Conservation (phyloP, 2,329 filamentous ascomycete genomes). For the Pestalotiopsis sp. region DNA sequence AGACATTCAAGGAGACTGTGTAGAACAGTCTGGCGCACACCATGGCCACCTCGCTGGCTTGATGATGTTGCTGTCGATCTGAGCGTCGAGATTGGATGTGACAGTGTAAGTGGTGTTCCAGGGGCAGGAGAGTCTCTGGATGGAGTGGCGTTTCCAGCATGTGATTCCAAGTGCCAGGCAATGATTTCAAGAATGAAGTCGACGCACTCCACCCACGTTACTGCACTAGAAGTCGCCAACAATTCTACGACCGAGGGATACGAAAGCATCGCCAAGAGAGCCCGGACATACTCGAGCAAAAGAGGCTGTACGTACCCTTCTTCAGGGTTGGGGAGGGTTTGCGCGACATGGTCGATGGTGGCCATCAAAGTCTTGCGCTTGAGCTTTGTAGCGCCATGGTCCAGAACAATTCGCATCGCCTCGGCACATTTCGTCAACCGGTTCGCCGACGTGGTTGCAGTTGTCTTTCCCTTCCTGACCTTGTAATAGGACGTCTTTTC, state of each 20-base stretch:
- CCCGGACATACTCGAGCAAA: conserved; percentile 76
- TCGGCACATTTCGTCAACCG: conserved; percentile 71
- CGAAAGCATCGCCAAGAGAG: conserved; percentile 69
- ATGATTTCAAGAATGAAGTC: conserved; percentile 73
- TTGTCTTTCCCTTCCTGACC: conserved; percentile 43
- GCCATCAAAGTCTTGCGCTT: conserved; percentile 77
- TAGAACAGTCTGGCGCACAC: conserved; percentile 36
- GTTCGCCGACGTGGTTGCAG: conserved; percentile 49
- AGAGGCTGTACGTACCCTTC: conserved; percentile 70
- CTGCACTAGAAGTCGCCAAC: conserved; percentile 56
- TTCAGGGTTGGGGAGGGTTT: conserved; percentile 66
- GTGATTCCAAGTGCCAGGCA: conserved; percentile 47
- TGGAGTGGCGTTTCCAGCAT: conserved; percentile 35
- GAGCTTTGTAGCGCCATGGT: conserved; percentile 68
- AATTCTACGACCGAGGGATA: conserved; percentile 80
- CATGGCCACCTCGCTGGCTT: conserved; percentile 20
- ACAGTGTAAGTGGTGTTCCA: conserved; percentile 30
- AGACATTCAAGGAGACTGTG: conserved; percentile 67
- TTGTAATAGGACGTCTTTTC: conserved; percentile 69
- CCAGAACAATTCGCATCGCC: conserved; percentile 71
- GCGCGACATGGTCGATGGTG: conserved; percentile 78
- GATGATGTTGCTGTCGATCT: conserved; percentile 27
- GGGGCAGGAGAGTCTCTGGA: conserved; percentile 51
- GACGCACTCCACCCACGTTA: conserved; percentile 69
- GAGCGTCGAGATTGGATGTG: conserved; percentile 29